These are phyloP conservation scores for Rosa persica DNA, from an alignment of 306 rosid species.

Conservation along the genomic window DNA sequence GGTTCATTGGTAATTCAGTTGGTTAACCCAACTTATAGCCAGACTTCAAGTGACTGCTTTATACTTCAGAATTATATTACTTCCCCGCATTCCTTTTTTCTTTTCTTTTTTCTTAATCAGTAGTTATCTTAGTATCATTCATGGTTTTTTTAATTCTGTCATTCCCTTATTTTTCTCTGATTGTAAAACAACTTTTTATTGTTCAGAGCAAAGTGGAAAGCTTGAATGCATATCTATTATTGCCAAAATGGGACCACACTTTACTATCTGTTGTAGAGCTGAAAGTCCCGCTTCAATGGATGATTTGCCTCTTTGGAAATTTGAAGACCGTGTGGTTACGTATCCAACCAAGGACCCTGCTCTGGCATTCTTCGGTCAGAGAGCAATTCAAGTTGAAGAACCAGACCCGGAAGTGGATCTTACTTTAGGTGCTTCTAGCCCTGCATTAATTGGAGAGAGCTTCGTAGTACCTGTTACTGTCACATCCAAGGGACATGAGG, in stretches of 20 bases:
- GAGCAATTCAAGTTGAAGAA: conserved; percentile 86
- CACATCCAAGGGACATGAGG: conserved; percentile 71
- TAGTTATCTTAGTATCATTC: not conserved
- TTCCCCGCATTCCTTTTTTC: not conserved
- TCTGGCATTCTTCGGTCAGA: conserved; percentile 81
- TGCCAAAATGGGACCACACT: conserved; percentile 80
- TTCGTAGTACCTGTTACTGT: conserved; percentile 79
- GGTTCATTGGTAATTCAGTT: conserved; percentile 10
- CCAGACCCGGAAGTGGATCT: conserved; percentile 83
- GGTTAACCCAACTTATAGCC: not conserved
- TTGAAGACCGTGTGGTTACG: conserved; percentile 57
- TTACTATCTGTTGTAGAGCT: conserved; percentile 87
- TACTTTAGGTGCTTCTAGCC: conserved; percentile 67
- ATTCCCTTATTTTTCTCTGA: conserved; percentile 17
- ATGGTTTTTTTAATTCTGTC: not conserved
- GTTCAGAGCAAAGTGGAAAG: conserved; percentile 86
- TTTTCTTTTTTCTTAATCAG: not conserved
- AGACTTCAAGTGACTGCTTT: conserved; percentile 2
- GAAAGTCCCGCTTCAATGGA: conserved; percentile 95
- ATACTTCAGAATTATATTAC: conserved; percentile 4
- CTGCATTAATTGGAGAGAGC: conserved; percentile 86
- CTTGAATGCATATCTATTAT: conserved; percentile 83
- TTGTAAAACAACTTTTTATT: conserved; percentile 28
- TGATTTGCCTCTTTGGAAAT: conserved; percentile 81
- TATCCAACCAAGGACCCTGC: conserved; percentile 82